Conservation (phyloP, 257 asterid genomes). For the Salvia miltiorrhiza region DNA sequence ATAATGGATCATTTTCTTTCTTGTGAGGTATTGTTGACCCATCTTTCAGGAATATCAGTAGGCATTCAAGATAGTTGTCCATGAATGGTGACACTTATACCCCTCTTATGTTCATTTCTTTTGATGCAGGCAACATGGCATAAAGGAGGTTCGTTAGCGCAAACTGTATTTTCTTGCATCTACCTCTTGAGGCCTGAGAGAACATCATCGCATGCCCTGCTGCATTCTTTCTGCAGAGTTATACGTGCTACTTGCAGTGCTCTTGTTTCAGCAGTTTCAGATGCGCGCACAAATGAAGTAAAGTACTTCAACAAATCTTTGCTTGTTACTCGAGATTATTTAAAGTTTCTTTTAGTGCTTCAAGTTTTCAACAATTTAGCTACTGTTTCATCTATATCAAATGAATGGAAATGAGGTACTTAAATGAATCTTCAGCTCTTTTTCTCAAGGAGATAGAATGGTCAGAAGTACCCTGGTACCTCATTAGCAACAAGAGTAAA, state of each 20-base stretch:
- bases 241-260: slow-evolving; percentile 82
- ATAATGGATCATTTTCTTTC: slow-evolving; percentile 94
- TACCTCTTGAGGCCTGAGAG: slow-evolving; percentile 92
- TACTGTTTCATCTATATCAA: slow-evolving; percentile 53
- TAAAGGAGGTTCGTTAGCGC: slow-evolving; percentile 92
- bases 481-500: background rate
- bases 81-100: slow-evolving; percentile 4
- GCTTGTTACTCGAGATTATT: slow-evolving; percentile 16
- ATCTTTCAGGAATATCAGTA: background rate
- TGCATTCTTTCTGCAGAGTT: slow-evolving; percentile 84
- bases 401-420: slow-evolving; percentile 47
- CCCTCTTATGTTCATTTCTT: slow-evolving; percentile 14
- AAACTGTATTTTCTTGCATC: slow-evolving; percentile 89
- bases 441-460: background rate
- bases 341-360: slow-evolving; percentile 1
- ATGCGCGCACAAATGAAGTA: slow-evolving; percentile 97
- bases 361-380: slow-evolving; percentile 18
- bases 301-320: slow-evolving; percentile 48
- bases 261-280: slow-evolving; percentile 84
- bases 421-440: slow-evolving; percentile 13
- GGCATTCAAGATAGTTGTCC: background rate
- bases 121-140: slow-evolving; percentile 96
- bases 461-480: background rate
- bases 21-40: slow-evolving; percentile 72
- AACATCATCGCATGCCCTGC: slow-evolving; percentile 76